These are phyloP conservation scores for Fraxinus latifolia DNA, from an alignment of 305 asterid genomes.

Conservation along the genomic window DNA sequence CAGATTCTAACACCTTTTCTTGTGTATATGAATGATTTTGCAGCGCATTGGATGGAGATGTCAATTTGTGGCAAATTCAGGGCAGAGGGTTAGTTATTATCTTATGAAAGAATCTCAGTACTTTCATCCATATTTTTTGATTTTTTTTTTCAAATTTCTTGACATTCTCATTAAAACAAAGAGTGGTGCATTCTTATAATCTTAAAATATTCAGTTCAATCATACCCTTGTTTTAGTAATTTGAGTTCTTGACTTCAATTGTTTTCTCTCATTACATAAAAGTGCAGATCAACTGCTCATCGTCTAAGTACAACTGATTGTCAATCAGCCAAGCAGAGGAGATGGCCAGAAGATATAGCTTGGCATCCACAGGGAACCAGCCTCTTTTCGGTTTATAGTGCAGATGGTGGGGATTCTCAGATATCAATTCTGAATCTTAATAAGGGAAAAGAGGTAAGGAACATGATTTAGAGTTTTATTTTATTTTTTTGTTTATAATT, in stretches of 20 bases:
- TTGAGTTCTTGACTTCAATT: constrained; percentile 21
- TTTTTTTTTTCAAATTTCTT: neutral
- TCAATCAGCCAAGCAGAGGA: constrained; percentile 59
- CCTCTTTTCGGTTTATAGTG: constrained; percentile 73
- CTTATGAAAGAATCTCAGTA: constrained; percentile 24
- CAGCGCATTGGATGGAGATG: constrained; percentile 93
- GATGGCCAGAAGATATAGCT: constrained; percentile 98
- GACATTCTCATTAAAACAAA: neutral
- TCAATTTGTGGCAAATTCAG: constrained; percentile 89
- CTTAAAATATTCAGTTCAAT: neutral
- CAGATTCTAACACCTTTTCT: neutral
- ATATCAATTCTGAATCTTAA: constrained; percentile 68
- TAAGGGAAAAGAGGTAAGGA: constrained; percentile 60
- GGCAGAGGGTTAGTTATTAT: constrained; percentile 60
- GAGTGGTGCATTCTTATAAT: neutral
- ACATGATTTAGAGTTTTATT: neutral
- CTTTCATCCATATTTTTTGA: constrained; percentile 13
- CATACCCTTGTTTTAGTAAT: constrained; percentile 5
- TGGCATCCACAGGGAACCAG: constrained; percentile 89
- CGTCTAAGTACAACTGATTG: constrained; percentile 65
- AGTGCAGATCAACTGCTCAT: constrained; percentile 69
- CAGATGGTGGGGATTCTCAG: constrained; percentile 85
- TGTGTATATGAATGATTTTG: constrained; percentile 26
- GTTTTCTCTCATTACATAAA: constrained; percentile 22
- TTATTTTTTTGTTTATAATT: neutral